Evolutionary conservation across 75 land plant species (phyloP).

Genomic region (Pinus taeda): DNA sequence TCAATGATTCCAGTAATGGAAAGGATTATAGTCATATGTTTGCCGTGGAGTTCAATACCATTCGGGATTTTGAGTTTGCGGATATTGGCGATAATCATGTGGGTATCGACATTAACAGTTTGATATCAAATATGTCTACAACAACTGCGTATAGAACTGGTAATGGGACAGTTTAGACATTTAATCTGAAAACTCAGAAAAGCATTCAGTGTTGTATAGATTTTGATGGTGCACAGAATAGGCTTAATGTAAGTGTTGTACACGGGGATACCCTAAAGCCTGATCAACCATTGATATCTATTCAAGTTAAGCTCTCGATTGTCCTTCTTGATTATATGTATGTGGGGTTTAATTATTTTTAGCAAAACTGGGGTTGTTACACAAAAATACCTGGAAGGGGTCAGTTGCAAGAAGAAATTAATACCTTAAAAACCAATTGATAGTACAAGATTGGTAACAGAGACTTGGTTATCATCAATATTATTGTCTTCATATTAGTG

Average conservation of each 20-base stretch:
- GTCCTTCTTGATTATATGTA: constrained; percentile 6
- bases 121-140: constrained; percentile 30
- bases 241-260: background rate
- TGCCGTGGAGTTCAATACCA: background rate
- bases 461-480: no score
- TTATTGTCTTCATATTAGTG: no score
- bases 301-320: constrained; percentile 10
- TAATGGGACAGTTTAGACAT: background rate
- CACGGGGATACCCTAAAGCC: constrained; percentile 11
- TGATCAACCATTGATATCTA: constrained; percentile 14
- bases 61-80: constrained; percentile 33
- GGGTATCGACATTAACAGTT: constrained; percentile 26
- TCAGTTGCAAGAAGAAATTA: no score
- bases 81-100: constrained; percentile 24
- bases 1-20: constrained; percentile 21
- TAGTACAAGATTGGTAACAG: no score
- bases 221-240: no score
- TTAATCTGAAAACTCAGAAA: constrained; percentile 16
- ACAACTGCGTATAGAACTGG: constrained; percentile 19
- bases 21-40: no score
- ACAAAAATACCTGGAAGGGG: background rate
- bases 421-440: no score
- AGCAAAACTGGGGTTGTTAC: background rate
- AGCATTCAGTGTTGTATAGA: background rate
- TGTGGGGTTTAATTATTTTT: background rate